phyloP scores from a whole-genome alignment of 257 asterid species.

The Hygrophila difformis region DNA sequence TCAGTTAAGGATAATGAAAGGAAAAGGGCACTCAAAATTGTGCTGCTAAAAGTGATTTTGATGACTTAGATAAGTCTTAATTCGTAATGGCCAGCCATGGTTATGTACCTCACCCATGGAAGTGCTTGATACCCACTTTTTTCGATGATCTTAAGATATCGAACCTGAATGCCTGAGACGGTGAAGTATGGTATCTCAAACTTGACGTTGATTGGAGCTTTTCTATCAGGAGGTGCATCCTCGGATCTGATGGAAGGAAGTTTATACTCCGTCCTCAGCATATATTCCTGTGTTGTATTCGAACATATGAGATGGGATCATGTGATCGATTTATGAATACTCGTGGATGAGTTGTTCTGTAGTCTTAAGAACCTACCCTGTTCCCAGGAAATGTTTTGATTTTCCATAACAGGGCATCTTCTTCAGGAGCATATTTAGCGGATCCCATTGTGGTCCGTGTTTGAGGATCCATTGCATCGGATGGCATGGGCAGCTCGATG shows the following conservation, averaged over 20 bases:
- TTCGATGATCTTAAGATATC: too few species aligned
- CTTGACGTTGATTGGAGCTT: slow-evolving; percentile 95
- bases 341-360: too few species aligned
- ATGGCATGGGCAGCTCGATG: slow-evolving; percentile 92
- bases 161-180: slow-evolving; percentile 99
- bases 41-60: too few species aligned
- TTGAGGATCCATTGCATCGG: slow-evolving; percentile 93
- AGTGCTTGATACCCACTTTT: too few species aligned
- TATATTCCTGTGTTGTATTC: slow-evolving; percentile 54
- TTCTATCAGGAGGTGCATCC: slow-evolving; percentile 81
- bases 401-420: slow-evolving; percentile 87
- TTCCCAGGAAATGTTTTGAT: slow-evolving; percentile 99
- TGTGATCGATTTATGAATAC: too few species aligned
- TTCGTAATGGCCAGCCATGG: too few species aligned
- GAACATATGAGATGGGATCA: background rate
- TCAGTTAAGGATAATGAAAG: too few species aligned
- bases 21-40: too few species aligned
- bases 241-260: slow-evolving; percentile 93
- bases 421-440: slow-evolving; percentile 90
- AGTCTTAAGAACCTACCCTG: slow-evolving; percentile 39
- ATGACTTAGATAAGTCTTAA: too few species aligned
- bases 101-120: too few species aligned
- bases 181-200: slow-evolving; percentile 99
- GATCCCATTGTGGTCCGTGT: slow-evolving; percentile 99
- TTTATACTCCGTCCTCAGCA: slow-evolving; percentile 93